Base-by-base conservation (phyloP, 2,329 filamentous ascomycete species). In the Stenocarpella maydis region DNA sequence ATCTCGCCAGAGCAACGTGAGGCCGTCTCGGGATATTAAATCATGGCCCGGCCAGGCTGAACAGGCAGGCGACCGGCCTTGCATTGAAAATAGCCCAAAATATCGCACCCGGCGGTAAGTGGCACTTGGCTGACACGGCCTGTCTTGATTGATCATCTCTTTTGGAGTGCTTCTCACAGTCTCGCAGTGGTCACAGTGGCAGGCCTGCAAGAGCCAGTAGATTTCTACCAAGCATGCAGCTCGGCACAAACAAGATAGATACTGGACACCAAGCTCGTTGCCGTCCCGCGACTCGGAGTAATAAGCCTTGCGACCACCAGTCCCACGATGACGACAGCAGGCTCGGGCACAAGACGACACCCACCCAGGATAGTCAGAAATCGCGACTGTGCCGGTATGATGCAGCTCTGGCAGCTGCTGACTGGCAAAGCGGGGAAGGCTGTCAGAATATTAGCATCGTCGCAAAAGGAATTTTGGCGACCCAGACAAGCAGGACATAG, bases 31-130 rank as follows among this genome's bases (percentile, higher is more conserved):
- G 58, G 14, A 49, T 49, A 31, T 21, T 5, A 37, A 47, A n/a
- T 19, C 12, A 34, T 41, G 55, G 55, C 26, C 55, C 41, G 26
- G 41, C 12, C 14, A 34, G 41, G 55, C 15, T n/a, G 8, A 14
- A 34, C 15, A 41, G n/a, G 26, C 26, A 49, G 41, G 53, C 53
- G 41, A 15, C 34, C 34, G 24, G 24, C 21, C n/a, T 34, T 47
- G 58, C 58, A 63, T 63, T 49, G 43, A n/a, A 49, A 7, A 24
- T 12, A 37, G 28, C 43, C 58, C 43, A 17, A 24, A 37, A 63
- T 63, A 28, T 63, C n/a, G 58, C n/a, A 41, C n/a, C 58, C 8
- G 58, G 58, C 58, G 58, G 58, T 37, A 63, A 63, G 4, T 63
- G 55, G 26, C 55, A 61, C 55, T 61, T 47, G 55, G 55, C 55